Base-by-base conservation (phyloP, 192 early-diverging fungal species). In the Linnemannia hyalina region DNA sequence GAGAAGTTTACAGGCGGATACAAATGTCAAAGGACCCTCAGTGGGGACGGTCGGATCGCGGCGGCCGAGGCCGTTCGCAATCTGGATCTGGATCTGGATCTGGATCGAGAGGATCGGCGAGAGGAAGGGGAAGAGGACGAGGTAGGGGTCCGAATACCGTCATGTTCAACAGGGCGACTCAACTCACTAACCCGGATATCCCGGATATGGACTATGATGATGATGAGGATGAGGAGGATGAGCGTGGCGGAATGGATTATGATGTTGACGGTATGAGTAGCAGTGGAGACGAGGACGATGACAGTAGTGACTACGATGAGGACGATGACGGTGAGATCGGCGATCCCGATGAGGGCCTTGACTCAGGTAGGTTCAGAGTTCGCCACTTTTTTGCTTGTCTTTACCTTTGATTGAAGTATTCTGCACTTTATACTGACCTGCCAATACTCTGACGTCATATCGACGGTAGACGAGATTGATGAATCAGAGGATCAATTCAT, bases 401-500 rank as follows among this genome's bases (percentile, higher is more conserved):
- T n/a, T 49, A 9, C 36, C n/a, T 10, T 29, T 60, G 54, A 22
- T 36, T 35, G 18, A 2, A 7, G 26, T 2, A 69, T 2, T 16
- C 16, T 70, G 20, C 8, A 49, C 15, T 70, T 9, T 4, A 4
- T 22, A 40, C 26, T 74, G 5, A 32, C 32, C 35, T 32, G 44
- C 10, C 13, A 46, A 46, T 46, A 15, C 10, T 20, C 0, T 35
- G 49, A 74, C 20, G 6, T 44, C n/a, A 60, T 26, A n/a, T 60
- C 9, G n/a, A 60, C 55, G 16, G 9, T 83, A 83, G 82, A 83
- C n/a, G 76, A 73, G 46, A 47, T 74, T 42, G 82, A 79, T 26
- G 80, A 74, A n/a, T 78, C 76, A 18, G 86, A 82, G 6, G 77
- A 82, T 15, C 81, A 82, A 44, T 72, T 74, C 36, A 65, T 88